Conservation (phyloP, 2,329 filamentous ascomycete species). For the Talaromyces funiculosus region DNA sequence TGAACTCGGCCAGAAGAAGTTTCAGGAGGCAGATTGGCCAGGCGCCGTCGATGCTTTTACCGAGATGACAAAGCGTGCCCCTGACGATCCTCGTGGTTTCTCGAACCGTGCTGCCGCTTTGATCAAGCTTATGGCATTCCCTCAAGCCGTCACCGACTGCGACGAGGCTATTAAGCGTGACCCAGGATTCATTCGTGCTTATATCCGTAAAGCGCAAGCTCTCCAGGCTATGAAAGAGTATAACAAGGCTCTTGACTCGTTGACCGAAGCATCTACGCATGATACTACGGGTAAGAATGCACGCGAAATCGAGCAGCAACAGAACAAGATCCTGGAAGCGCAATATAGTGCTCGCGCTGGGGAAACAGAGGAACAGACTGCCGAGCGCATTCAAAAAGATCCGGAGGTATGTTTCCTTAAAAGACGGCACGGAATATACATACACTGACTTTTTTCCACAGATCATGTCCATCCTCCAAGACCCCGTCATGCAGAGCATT, state of each 20-base stretch:
- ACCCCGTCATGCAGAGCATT: constrained; percentile 96
- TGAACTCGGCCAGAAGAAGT: constrained; percentile 90
- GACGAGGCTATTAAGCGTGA: constrained; percentile 87
- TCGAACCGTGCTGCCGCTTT: constrained; percentile 96
- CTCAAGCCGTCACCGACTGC: constrained; percentile 87
- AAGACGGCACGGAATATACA: neutral
- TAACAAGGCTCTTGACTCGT: constrained; percentile 87
- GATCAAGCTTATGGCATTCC: constrained; percentile 94
- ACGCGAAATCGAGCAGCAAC: constrained; percentile 87
- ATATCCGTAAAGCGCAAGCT: constrained; percentile 92
- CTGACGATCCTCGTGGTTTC: constrained; percentile 88
- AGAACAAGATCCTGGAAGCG: constrained; percentile 82
- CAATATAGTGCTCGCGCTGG: constrained; percentile 90
- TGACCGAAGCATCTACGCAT: constrained; percentile 70
- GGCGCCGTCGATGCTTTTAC: constrained; percentile 88
- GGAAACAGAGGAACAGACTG: constrained; percentile 93
- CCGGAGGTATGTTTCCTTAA: constrained; percentile 67
- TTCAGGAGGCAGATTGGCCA: constrained; percentile 95
- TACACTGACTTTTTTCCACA: constrained; percentile 21
- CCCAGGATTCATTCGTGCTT: constrained; percentile 86
- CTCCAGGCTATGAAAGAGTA: constrained; percentile 98
- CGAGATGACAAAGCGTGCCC: constrained; percentile 95
- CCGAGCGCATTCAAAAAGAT: constrained; percentile 82
- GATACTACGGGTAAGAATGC: constrained; percentile 76
- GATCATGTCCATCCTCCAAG: constrained; percentile 88